phyloP scores from a whole-genome alignment of 2,329 filamentous ascomycete genomes.

The Aspergillus floridensis region DNA sequence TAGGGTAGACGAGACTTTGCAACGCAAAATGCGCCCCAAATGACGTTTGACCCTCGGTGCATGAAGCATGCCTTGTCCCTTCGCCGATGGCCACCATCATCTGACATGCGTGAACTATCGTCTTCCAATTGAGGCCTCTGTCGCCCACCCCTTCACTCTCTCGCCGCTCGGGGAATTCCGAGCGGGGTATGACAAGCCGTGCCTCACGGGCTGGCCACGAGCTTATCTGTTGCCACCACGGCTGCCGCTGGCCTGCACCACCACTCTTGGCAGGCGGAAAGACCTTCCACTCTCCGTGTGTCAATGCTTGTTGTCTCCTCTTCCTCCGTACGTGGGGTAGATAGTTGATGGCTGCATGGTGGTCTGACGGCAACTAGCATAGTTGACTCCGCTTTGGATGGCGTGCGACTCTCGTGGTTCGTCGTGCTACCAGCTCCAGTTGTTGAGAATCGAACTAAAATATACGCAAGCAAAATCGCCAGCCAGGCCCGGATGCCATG shows the following conservation, averaged over 20 bases:
- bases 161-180: background rate
- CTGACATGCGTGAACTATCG: background rate
- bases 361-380: background rate
- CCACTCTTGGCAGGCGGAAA: constrained; percentile 1
- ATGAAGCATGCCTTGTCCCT: background rate
- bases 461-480: too few species aligned
- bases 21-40: background rate
- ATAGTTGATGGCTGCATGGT: background rate
- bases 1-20: background rate
- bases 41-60: background rate
- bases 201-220: background rate
- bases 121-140: background rate
- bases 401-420: background rate
- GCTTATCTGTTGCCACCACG: background rate
- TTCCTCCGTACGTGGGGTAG: background rate
- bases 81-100: background rate
- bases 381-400: background rate
- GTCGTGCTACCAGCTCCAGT: background rate
- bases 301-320: background rate
- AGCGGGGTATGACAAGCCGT: background rate
- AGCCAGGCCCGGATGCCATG: background rate
- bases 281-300: background rate
- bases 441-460: too few species aligned
- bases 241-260: background rate
- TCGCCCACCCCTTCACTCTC: background rate